Evolutionary conservation across 192 early-diverging fungal genomes (phyloP), one percentile per base, ranked within the genome.

Genomic region (Coemansia sp.): DNA sequence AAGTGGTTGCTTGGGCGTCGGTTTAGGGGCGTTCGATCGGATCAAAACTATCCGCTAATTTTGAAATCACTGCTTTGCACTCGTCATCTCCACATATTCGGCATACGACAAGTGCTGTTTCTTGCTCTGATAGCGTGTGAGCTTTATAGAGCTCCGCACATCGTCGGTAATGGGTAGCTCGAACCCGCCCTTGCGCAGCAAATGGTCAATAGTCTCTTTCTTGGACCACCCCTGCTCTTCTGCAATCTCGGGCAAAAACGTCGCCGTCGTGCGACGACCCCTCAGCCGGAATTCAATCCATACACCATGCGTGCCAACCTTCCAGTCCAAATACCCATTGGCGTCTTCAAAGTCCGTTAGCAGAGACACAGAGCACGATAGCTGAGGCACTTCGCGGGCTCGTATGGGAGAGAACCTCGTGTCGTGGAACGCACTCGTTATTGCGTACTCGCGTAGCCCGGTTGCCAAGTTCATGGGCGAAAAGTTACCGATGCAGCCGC

Each of bases 401-500:
- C 59, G 60, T 10, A 98, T 93, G 8, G 95, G 93, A 19, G 70
- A 41, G 74, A 98, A 98, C n/a, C 96, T 87, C 16, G 69, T 69
- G 78, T 97, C 96, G 18, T 82, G 68, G 13, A 95, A 82, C 22
- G 94, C 92, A 62, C 93, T 93, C 29, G 85, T 88, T 48, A 94
- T 58, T 3, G 93, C 93, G 62, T 94, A 96, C 38, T 93, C 83
- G 26, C 84, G 77, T 23, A 98, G 68, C 2, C 94, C 93, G 52
- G 66, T 57, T 50, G 84, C 81, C 12, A 98, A 81, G 22, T 82
- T 67, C 81, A 88, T 67, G 8, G 94, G 65, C 3, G 80, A 66
- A 71, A 98, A 98, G 62, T 88, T 96, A 24, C 96, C 96, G 39
- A 98, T 97, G 72, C 95, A 98, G 13, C 96, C 96, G 27, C 94